These are phyloP conservation scores for Brassica nigra DNA, from an alignment of 345 rosid species.

Conservation along the genomic window DNA sequence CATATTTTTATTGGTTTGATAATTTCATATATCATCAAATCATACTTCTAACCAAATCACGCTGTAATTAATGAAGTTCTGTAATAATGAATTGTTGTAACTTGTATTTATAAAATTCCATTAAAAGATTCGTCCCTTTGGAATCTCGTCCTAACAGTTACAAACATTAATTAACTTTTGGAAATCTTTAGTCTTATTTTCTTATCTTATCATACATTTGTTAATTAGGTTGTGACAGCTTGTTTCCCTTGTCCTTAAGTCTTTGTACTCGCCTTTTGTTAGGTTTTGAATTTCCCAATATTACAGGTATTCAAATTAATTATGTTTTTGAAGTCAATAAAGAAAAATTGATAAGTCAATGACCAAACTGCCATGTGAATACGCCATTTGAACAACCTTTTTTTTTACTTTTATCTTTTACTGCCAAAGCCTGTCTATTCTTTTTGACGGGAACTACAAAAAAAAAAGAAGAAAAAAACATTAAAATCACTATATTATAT, in stretches of 20 bases:
- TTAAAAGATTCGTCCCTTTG: slow-evolving; percentile 26
- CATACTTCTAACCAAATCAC: not conserved
- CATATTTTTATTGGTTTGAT: not conserved
- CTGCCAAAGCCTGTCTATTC: slow-evolving; percentile 18
- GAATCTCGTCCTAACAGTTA: slow-evolving; percentile 35
- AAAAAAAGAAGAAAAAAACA: not conserved
- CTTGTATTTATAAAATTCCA: not conserved
- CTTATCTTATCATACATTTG: slow-evolving; percentile 17
- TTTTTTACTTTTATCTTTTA: slow-evolving; percentile 27
- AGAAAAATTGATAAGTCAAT: slow-evolving; percentile 40
- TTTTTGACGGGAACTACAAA: not conserved
- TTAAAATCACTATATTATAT: not conserved
- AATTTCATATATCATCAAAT: not conserved
- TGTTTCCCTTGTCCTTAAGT: slow-evolving; percentile 36
- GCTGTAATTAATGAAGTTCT: not conserved
- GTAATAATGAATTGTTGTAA: not conserved
- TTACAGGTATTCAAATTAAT: not conserved
- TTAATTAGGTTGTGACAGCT: slow-evolving; percentile 37
- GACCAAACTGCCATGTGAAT: slow-evolving; percentile 39
- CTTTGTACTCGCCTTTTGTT: slow-evolving; percentile 37
- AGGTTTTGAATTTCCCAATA: slow-evolving; percentile 40
- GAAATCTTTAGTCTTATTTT: slow-evolving; percentile 14
- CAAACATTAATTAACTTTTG: slow-evolving; percentile 37
- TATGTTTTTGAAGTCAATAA: slow-evolving; percentile 24
- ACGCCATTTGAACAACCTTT: slow-evolving; percentile 24